phyloP scores from a whole-genome alignment of 2,329 filamentous ascomycete genomes.

The Penicillium sp. region DNA sequence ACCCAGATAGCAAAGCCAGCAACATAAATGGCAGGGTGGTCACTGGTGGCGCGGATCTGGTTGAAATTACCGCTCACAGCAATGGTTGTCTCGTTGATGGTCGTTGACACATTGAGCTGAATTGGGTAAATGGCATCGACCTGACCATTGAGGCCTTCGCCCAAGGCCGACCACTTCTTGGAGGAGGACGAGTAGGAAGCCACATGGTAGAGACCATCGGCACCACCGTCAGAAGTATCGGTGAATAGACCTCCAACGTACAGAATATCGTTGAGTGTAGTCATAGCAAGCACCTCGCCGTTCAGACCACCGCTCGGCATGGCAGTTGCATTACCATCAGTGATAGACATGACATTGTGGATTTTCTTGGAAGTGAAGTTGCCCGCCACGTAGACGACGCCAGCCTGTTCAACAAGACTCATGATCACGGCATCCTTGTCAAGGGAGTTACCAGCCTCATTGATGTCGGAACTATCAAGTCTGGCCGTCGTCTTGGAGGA shows the following conservation, averaged over 20 bases:
- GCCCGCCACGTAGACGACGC: constrained; percentile 75
- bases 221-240: constrained; percentile 65
- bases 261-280: constrained; percentile 66
- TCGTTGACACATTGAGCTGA: constrained; percentile 73
- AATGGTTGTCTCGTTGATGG: constrained; percentile 71
- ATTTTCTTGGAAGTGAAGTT: constrained; percentile 74
- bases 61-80: constrained; percentile 81
- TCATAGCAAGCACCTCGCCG: constrained; percentile 72
- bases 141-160: constrained; percentile 80
- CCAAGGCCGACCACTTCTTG: constrained; percentile 76
- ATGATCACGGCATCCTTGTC: constrained; percentile 68
- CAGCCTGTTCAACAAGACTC: constrained; percentile 66
- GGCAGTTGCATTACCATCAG: constrained; percentile 63
- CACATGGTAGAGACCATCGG: constrained; percentile 71
- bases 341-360: constrained; percentile 77
- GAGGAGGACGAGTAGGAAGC: constrained; percentile 72
- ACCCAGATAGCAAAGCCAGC: constrained; percentile 91
- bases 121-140: constrained; percentile 77
- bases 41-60: constrained; percentile 67
- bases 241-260: constrained; percentile 88
- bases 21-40: constrained; percentile 63
- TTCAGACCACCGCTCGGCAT: constrained; percentile 76
- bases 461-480: constrained; percentile 73
- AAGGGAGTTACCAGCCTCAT: constrained; percentile 74
- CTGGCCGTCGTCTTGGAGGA: constrained; percentile 59